Conservation (phyloP, 805 yeast genomes). For the Yamadazyma kitorensis region DNA sequence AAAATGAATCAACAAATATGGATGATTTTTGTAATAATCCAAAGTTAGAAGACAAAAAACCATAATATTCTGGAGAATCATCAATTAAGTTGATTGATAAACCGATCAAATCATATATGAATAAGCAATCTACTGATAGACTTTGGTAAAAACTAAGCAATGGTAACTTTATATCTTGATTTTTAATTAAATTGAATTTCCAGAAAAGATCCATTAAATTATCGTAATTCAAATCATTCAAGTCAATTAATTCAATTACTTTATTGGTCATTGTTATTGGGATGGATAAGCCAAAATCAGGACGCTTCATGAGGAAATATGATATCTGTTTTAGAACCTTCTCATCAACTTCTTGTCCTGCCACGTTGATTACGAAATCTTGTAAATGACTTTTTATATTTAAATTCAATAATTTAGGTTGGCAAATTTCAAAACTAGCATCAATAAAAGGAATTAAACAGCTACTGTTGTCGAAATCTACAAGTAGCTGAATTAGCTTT, state of each 20-base stretch:
- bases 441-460: constrained; percentile 10
- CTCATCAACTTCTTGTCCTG: constrained; percentile 1
- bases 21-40: constrained; percentile 8
- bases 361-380: constrained; percentile 10
- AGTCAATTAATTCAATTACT: constrained; percentile 3
- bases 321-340: constrained; percentile 8
- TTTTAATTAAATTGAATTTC: constrained; percentile 11
- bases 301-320: constrained; percentile 8
- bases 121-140: constrained; percentile 4
- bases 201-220: constrained; percentile 9
- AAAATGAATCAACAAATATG: constrained; percentile 7
- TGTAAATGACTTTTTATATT: constrained; percentile 4
- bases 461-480: constrained; percentile 8
- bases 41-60: constrained; percentile 6
- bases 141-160: constrained; percentile 3
- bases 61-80: neutral
- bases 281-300: constrained; percentile 6
- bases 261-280: constrained; percentile 1
- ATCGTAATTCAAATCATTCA: neutral
- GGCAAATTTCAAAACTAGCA: constrained; percentile 12
- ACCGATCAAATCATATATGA: constrained; percentile 12
- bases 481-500: constrained; percentile 4
- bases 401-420: constrained; percentile 6
- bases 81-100: constrained; percentile 2
- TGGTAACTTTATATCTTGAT: neutral